Base-by-base conservation (phyloP, 345 rosid genomes). In the Psidium friedrichsthalianum region DNA sequence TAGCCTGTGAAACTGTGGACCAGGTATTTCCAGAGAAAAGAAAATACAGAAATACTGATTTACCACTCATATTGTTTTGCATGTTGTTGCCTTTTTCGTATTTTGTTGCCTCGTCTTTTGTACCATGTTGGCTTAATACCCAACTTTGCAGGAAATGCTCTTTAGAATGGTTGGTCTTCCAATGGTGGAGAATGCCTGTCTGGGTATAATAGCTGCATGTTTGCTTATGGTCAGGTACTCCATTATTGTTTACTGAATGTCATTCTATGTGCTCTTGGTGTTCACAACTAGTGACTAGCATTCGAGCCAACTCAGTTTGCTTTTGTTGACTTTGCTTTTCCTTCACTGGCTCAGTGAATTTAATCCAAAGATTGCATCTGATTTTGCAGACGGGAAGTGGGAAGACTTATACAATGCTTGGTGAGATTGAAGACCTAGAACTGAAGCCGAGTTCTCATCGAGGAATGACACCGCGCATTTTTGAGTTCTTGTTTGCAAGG, bases 101-200 rank as follows among this genome's bases (percentile, higher is more conserved):
- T 55, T 55, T 15, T 8, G 36, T 64, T 64, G 78, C 20, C 20
- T n/a, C 14, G 42, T 61, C 1, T 10, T 16, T 52, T 52, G 55
- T 52, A 52, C 69, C 58, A 54, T 49, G 82, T 51, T 47, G 12
- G 56, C 49, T 84, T 82, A 16, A 44, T 87, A 61, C 29, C 44
- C 56, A 29, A 82, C 87, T 87, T 87, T 88, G 86, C 96, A 96
- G 98, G 98, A 97, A 85, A 93, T 91, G 86, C 94, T 97, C 84
- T 97, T 96, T 78, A 90, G 98, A 87, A 95, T 94, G 94, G 94
- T 94, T 40, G 95, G 95, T 86, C 92, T 97, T 83, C n/a, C 96
- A 61, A 97, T 96, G 98, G 98, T 96, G 82, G 98, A 97, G 91
- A 97, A 96, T 97, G 99, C 91, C 88, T 97, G 93, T 95, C 98